Base-by-base conservation (phyloP, 805 yeast species). In the Torulaspora maleeae region DNA sequence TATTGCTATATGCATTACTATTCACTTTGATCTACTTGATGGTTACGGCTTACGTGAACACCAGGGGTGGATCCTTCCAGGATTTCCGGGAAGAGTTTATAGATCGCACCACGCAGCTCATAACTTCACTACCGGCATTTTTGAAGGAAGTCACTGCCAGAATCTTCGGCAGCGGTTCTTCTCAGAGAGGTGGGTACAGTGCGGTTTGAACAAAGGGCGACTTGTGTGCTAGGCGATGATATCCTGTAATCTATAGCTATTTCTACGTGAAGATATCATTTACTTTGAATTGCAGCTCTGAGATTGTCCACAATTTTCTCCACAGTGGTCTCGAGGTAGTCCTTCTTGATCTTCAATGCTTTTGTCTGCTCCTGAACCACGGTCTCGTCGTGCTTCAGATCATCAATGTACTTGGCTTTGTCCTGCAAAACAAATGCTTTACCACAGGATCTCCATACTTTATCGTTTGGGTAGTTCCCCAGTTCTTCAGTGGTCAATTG, bases 381-480 rank as follows among this genome's bases (percentile, higher is more conserved):
- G 34, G 66, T 63, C 51, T 77, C 77, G 52, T 86, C 87, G 17
- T 65, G 60, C 17, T 69, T 60, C 27, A 87, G 64, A 41, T 71
- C 73, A 10, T 61, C 56, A 37, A 75, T 62, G 64, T 86, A 85
- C 3, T 69, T 72, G 17, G 59, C 37, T 8, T 64, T 66, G 24
- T 57, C 64, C 45, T 66, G 67, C 30, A 61, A 38, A 2, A 83
- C 66, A 61, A 83, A 85, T 25, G 87, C 77, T 64, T 83, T 84
- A 24, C 97, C 97, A 28, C 86, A 77, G 4, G 95, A 86, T 60
- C 86, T 79, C 93, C 95, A 89, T 4, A 89, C 90, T 7, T 60
- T 60, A 8, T 77, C 74, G 16, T 69, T 69, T 8, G 69, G 72
- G 11, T 75, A 67, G 35, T 77, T 70, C 20, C 67, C 69, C 40